Evolutionary conservation across 768 basidiomycete species (phyloP).

Genomic region (Pleurotus platypus): DNA sequence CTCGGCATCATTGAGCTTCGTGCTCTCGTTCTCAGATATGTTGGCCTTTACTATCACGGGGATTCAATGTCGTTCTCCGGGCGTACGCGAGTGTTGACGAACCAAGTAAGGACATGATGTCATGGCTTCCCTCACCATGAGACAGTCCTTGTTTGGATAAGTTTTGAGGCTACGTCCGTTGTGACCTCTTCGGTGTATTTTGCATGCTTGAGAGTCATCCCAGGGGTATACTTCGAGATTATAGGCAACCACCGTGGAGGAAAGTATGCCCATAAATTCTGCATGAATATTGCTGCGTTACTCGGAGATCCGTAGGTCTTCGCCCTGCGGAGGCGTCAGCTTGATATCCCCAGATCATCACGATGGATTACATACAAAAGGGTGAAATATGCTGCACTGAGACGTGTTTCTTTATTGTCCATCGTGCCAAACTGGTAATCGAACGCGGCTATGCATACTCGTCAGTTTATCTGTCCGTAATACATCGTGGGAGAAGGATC

Average conservation of each 20-base stretch:
- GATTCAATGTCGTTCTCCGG: no score
- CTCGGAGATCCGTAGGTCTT: conserved; percentile 45
- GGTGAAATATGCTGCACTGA: conserved; percentile 34
- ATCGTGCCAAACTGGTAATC: conserved; percentile 56
- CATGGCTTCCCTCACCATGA: conserved; percentile 45
- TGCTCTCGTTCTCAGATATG: conserved; percentile 11
- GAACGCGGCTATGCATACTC: conserved; percentile 35
- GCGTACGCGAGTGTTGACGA: not conserved
- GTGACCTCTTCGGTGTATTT: conserved; percentile 41
- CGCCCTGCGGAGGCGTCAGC: conserved; percentile 24
- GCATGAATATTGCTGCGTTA: conserved; percentile 42
- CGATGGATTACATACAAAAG: conserved; percentile 33
- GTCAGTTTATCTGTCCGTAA: not conserved
- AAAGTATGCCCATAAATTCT: conserved; percentile 29
- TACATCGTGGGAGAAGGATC: not conserved
- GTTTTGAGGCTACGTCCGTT: conserved; percentile 39
- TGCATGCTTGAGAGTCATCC: conserved; percentile 35
- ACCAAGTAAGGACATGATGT: conserved; percentile 17
- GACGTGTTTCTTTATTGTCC: conserved; percentile 40
- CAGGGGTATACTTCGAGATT: conserved; percentile 41
- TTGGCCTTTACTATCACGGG: conserved; percentile 18
- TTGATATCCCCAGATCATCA: not conserved
- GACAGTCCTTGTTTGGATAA: conserved; percentile 43
- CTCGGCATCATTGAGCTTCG: conserved; percentile 14
- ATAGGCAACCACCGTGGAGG: conserved; percentile 43